Evolutionary conservation across 2,329 filamentous ascomycete genomes (phyloP).

Genomic region (Karstenula rhodostoma): DNA sequence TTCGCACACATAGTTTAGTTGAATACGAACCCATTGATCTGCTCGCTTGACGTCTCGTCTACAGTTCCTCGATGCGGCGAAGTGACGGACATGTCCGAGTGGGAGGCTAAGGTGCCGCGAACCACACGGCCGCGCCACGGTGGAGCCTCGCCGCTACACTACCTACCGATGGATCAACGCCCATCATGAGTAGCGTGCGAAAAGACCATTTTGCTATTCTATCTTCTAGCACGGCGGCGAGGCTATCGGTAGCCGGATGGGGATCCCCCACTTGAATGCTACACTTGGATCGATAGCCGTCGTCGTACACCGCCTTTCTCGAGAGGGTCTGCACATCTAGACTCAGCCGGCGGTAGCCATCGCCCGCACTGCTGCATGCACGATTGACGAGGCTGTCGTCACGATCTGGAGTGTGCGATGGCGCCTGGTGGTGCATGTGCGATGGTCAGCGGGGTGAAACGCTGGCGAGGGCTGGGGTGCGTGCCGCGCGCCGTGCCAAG

Average conservation of each 20-base stretch:
- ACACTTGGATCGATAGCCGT: neutral
- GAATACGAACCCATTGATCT: neutral
- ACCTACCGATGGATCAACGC: neutral
- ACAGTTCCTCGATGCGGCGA: neutral
- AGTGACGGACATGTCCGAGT: neutral
- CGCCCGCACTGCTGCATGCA: conserved; percentile 4
- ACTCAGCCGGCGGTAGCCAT: conserved; percentile 1
- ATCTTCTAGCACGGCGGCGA: neutral
- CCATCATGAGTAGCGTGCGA: conserved; percentile 5
- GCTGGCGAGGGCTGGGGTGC: neutral
- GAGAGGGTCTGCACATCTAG: neutral
- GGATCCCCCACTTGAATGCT: neutral
- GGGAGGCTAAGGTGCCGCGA: neutral
- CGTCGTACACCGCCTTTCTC: conserved; percentile 5
- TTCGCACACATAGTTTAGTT: conserved; percentile 9
- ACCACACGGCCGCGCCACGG: conserved; percentile 1
- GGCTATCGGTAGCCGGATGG: neutral
- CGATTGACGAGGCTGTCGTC: conserved; percentile 1
- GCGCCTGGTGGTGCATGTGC: neutral
- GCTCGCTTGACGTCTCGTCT: neutral
- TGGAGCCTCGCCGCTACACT: conserved; percentile 5
- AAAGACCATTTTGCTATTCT: neutral
- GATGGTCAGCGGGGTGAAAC: conserved; percentile 6
- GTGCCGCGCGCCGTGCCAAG: conserved; percentile 2
- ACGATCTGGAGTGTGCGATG: neutral